Base-by-base conservation (phyloP, 306 rosid species). In the Nissolia schottii region DNA sequence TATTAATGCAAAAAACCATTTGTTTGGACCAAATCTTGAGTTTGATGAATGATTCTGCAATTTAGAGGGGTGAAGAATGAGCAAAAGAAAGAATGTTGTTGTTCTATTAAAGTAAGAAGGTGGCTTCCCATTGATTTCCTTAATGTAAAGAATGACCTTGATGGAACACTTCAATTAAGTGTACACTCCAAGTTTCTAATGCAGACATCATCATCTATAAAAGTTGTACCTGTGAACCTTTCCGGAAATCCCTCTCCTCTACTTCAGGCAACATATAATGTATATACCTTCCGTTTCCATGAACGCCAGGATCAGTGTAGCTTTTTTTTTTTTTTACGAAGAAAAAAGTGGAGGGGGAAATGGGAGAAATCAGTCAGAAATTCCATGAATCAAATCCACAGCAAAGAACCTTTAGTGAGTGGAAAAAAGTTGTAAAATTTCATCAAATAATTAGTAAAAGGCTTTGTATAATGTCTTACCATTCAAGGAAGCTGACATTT, bases 221-320 rank as follows among this genome's bases (percentile, higher is more conserved):
- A 77, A 38, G 55, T 23, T 19, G 56, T 84, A 89, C 97, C 97
- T 91, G 97, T 22, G 98, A 91, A 70, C 97, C 98, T 87, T 93
- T 93, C 41, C 89, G 88, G 64, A 93, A 93, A 69, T 89, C 85
- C 35, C 75, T 75, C 75, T 38, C 84, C 70, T 87, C 85, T 37
- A 93, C 93, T 82, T 93, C 98, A 38, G 98, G 98, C 81, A 86
- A 63, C 98, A 93, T 90, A 55, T 74, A 81, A 62, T 85, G 88
- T 60, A 91, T 77, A 56, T 93, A 93, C 80, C 98, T 86, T 61
- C 96, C 97, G 75, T 71, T 83, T 86, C 98, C 98, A 55, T 93
- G 97, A 38, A 94, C 94, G 75, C 98, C 98, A 14, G 84, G 89
- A 75, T 93, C 98, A 58, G 68, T 57, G 38, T 74, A 90, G 74